Evolutionary conservation across 2,329 filamentous ascomycete genomes (phyloP).

Genomic region (Waltergamsia citrina): DNA sequence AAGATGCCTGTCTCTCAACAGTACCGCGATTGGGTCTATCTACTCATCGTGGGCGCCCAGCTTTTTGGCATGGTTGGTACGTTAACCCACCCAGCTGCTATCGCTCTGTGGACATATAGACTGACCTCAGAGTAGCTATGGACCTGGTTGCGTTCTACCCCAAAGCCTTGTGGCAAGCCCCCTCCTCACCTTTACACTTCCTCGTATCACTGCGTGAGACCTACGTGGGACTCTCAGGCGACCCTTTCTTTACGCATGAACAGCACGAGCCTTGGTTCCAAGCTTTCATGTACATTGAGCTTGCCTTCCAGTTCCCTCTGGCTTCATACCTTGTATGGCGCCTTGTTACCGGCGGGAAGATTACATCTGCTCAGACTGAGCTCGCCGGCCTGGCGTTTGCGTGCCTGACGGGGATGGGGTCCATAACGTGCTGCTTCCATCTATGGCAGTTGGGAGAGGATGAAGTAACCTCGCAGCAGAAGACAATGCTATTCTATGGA

Average conservation of each 20-base stretch:
- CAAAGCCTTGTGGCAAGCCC: slow-evolving; percentile 27
- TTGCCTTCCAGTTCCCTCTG: slow-evolving; percentile 39
- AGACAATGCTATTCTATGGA: slow-evolving; percentile 34
- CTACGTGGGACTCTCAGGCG: slow-evolving; percentile 39
- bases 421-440: slow-evolving; percentile 40
- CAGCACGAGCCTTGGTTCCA: slow-evolving; percentile 37
- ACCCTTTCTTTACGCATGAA: slow-evolving; percentile 38
- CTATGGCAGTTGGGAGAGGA: slow-evolving; percentile 36
- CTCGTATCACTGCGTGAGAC: slow-evolving; percentile 32
- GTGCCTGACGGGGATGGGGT: slow-evolving; percentile 40
- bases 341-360: slow-evolving; percentile 16
- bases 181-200: slow-evolving; percentile 35
- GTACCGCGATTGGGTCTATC: slow-evolving; percentile 19
- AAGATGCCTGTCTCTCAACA: background rate
- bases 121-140: background rate
- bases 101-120: background rate
- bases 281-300: slow-evolving; percentile 40
- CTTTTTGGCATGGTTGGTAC: slow-evolving; percentile 26
- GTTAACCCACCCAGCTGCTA: slow-evolving; percentile 1
- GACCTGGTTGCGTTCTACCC: slow-evolving; percentile 47
- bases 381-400: slow-evolving; percentile 42
- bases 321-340: slow-evolving; percentile 34
- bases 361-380: slow-evolving; percentile 22
- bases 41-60: slow-evolving; percentile 21
- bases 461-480: slow-evolving; percentile 32